Evolutionary conservation across 495 filamentous ascomycete species (phyloP).

Genomic region (Lasiosphaeria miniovina): DNA sequence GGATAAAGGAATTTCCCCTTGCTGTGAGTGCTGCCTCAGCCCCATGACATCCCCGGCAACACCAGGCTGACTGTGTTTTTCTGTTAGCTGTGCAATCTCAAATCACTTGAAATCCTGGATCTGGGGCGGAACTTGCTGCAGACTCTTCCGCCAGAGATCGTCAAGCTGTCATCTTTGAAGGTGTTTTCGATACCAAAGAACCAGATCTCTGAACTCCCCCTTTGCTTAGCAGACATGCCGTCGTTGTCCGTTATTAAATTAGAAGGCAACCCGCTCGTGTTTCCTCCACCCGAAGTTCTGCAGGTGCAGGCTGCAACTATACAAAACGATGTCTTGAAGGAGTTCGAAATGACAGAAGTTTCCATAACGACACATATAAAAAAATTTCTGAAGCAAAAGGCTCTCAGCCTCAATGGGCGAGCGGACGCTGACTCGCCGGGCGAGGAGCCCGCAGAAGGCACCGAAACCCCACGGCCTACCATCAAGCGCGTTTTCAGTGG

Average conservation of each 20-base stretch:
- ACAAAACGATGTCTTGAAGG: constrained; percentile 43
- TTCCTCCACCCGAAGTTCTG: constrained; percentile 61
- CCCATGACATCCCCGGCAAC: constrained; percentile 4
- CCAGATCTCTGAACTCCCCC: constrained; percentile 75
- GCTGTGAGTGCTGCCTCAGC: constrained; percentile 55
- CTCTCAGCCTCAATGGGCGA: constrained; percentile 43
- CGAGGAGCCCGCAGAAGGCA: constrained; percentile 63
- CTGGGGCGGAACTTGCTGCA: constrained; percentile 81
- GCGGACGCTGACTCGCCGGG: constrained; percentile 60
- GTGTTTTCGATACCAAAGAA: constrained; percentile 82
- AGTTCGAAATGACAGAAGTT: constrained; percentile 58
- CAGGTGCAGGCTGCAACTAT: constrained; percentile 45
- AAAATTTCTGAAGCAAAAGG: constrained; percentile 64
- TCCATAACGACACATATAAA: constrained; percentile 71
- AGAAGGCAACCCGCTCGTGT: constrained; percentile 76
- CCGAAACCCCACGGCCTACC: constrained; percentile 69
- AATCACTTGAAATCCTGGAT: constrained; percentile 87
- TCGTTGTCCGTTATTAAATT: constrained; percentile 85
- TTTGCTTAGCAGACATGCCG: constrained; percentile 81
- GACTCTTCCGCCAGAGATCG: constrained; percentile 73
- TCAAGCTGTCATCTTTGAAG: constrained; percentile 69
- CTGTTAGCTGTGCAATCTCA: constrained; percentile 65
- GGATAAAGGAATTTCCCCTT: constrained; percentile 81
- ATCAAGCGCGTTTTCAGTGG: constrained; percentile 70
- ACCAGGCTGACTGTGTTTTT: constrained; percentile 19